Evolutionary conservation across 345 rosid genomes (phyloP).

Genomic region (Angophora floribunda): DNA sequence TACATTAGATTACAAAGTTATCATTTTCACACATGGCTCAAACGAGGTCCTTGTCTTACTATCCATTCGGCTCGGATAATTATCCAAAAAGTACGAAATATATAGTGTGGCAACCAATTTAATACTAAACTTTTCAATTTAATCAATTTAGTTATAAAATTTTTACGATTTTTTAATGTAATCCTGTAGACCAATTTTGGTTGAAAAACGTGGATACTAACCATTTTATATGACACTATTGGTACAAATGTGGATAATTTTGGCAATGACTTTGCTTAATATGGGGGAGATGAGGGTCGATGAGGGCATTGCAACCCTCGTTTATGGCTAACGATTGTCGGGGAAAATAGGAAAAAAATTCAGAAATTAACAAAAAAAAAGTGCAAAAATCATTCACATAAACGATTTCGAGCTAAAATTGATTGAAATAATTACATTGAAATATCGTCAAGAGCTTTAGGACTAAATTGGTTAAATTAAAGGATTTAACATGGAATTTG

Average conservation of each 20-base stretch:
- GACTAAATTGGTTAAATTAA: neutral
- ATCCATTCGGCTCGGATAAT: neutral
- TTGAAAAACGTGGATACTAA: no score
- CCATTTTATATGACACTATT: rapidly evolving
- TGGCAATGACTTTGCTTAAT: neutral
- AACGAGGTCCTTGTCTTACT: neutral
- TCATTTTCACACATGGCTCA: neutral
- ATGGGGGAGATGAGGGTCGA: neutral
- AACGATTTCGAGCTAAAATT: neutral
- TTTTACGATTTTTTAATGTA: no score
- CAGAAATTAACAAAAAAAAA: neutral
- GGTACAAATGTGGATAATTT: no score
- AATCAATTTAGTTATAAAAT: no score
- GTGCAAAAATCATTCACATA: neutral
- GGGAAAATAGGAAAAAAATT: rapidly evolving
- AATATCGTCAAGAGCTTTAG: neutral
- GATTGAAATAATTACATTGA: neutral
- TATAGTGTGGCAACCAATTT: no score
- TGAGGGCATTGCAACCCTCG: rapidly evolving
- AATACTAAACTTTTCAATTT: no score
- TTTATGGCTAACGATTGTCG: neutral
- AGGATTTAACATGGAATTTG: neutral
- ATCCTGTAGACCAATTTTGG: rapidly evolving
- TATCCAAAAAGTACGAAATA: neutral
- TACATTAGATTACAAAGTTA: neutral